These are phyloP conservation scores for Dispira simplex DNA, from an alignment of 192 early-diverging fungal genomes.

Conservation along the genomic window DNA sequence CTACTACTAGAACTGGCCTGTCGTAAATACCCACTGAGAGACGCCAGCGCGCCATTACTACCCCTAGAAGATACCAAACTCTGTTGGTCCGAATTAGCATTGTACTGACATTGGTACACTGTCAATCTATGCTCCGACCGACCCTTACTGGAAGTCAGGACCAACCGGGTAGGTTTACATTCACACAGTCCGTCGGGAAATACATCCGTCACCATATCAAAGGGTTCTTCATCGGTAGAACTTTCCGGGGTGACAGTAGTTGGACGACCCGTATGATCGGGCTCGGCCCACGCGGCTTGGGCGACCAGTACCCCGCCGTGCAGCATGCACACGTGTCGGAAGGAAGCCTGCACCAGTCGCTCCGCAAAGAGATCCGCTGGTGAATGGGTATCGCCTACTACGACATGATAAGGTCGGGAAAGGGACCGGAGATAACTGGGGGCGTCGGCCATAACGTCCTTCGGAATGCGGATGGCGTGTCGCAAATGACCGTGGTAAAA, in stretches of 20 bases:
- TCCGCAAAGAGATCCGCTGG: neutral
- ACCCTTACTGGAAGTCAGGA: neutral
- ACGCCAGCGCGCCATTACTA: neutral
- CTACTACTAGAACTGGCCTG: neutral
- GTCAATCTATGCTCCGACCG: neutral
- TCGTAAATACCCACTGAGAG: neutral
- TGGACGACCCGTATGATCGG: neutral
- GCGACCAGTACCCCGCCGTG: neutral
- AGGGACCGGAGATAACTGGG: neutral
- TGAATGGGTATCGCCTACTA: neutral
- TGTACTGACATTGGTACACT: neutral
- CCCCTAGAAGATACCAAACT: neutral
- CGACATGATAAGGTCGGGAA: neutral
- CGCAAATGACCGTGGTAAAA: constrained; percentile 12
- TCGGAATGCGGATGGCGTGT: neutral
- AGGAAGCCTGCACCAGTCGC: neutral
- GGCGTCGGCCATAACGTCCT: neutral
- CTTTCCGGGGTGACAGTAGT: neutral
- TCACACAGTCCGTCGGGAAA: neutral
- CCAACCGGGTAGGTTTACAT: neutral
- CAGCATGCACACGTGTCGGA: neutral
- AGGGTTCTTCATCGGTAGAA: neutral
- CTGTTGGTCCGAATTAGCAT: neutral
- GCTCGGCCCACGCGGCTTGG: constrained; percentile 3
- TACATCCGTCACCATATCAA: neutral